Evolutionary conservation across 2,329 filamentous ascomycete genomes (phyloP).

Genomic region (Aschersonia sp.): DNA sequence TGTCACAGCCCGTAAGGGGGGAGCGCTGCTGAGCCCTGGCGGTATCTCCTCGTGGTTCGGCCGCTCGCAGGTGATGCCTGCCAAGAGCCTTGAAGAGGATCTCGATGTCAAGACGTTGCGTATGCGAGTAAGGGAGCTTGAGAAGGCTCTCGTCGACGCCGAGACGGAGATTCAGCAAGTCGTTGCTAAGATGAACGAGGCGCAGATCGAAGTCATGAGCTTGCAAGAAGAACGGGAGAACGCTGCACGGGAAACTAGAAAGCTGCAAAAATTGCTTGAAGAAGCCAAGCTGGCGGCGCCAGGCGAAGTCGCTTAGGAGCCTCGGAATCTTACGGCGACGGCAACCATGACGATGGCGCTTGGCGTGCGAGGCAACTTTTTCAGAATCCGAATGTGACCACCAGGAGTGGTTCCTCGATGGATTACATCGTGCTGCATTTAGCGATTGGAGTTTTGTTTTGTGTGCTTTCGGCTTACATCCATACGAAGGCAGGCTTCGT

Average conservation of each 20-base stretch:
- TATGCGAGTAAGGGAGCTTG: constrained; percentile 68
- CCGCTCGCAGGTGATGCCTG: constrained; percentile 33
- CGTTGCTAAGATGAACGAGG: constrained; percentile 63
- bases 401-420: background rate
- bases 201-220: constrained; percentile 72
- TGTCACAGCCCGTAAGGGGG: constrained; percentile 15
- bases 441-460: constrained; percentile 22
- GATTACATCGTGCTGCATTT: constrained; percentile 15
- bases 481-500: constrained; percentile 6
- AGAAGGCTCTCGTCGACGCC: constrained; percentile 45
- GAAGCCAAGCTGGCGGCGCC: constrained; percentile 43
- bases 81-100: constrained; percentile 57
- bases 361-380: no score
- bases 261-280: constrained; percentile 52
- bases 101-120: constrained; percentile 64
- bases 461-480: constrained; percentile 10
- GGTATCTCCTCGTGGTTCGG: constrained; percentile 19
- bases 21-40: constrained; percentile 19
- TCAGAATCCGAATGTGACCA: no score
- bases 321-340: no score
- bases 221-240: constrained; percentile 63
- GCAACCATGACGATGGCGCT: no score
- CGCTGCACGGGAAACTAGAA: constrained; percentile 56
- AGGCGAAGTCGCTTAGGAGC: constrained; percentile 4
- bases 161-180: constrained; percentile 76